Conservation (phyloP, 1,139 yeast species). For the Geotrichum klebahnii region DNA sequence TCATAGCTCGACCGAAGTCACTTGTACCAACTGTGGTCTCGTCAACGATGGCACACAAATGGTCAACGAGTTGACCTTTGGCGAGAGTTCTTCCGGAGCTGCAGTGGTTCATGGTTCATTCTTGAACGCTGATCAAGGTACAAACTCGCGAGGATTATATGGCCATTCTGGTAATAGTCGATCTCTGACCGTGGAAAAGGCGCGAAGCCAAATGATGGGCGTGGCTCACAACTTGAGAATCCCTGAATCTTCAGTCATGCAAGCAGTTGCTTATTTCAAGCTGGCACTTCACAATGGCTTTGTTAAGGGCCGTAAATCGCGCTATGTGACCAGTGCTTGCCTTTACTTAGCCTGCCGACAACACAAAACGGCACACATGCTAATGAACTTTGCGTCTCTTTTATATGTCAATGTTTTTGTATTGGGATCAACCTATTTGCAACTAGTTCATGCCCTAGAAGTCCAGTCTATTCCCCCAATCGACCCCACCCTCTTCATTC, state of each 20-base stretch:
- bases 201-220: slow-evolving; percentile 67
- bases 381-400: slow-evolving; percentile 87
- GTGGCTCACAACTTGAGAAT: slow-evolving; percentile 75
- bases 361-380: slow-evolving; percentile 87
- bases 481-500: slow-evolving; percentile 90
- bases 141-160: slow-evolving; percentile 53
- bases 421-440: slow-evolving; percentile 90
- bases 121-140: slow-evolving; percentile 84
- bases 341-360: slow-evolving; percentile 89
- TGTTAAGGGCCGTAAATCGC: slow-evolving; percentile 92
- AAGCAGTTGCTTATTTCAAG: slow-evolving; percentile 85
- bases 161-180: slow-evolving; percentile 60
- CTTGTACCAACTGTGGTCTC: slow-evolving; percentile 78
- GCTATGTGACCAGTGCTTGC: slow-evolving; percentile 92
- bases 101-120: slow-evolving; percentile 94
- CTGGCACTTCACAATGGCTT: slow-evolving; percentile 81
- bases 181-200: slow-evolving; percentile 81
- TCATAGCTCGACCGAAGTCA: slow-evolving; percentile 47
- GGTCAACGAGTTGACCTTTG: slow-evolving; percentile 91
- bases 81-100: slow-evolving; percentile 88
- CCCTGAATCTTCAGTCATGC: slow-evolving; percentile 78
- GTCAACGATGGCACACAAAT: slow-evolving; percentile 90
- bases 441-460: slow-evolving; percentile 77
- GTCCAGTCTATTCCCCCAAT: slow-evolving; percentile 77
- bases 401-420: slow-evolving; percentile 89